phyloP scores from a whole-genome alignment of 306 rosid species.

The Macrotyloma uniflorum region DNA sequence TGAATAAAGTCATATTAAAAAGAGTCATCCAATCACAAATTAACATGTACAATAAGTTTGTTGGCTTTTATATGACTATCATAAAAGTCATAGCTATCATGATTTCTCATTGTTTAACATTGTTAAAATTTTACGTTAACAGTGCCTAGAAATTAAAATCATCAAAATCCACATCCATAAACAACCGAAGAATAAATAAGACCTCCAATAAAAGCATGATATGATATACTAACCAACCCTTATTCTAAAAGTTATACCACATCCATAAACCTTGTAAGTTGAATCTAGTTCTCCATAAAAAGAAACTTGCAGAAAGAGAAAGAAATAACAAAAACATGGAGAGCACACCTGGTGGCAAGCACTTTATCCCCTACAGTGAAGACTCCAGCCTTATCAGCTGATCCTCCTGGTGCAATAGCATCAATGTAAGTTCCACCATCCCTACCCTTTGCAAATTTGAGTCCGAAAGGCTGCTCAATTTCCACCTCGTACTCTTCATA shows the following conservation, averaged over 20 bases:
- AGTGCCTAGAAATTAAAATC: not conserved
- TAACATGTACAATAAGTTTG: too few relatives aligned
- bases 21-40: not conserved
- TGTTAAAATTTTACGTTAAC: not conserved
- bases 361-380: conserved; percentile 93
- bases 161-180: conserved; percentile 29
- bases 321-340: not conserved
- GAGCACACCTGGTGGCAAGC: conserved; percentile 82
- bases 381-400: conserved; percentile 73
- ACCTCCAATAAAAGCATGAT: conserved; percentile 19
- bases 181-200: not conserved
- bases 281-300: conserved; percentile 16
- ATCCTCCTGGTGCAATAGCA: conserved; percentile 92
- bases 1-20: too few relatives aligned
- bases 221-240: not conserved
- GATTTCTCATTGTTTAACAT: not conserved
- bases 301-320: not conserved
- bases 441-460: conserved; percentile 79
- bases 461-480: conserved; percentile 79
- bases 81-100: not conserved
- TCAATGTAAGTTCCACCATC: conserved; percentile 97
- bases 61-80: too few relatives aligned
- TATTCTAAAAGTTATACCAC: not conserved
- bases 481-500: conserved; percentile 92
- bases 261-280: not conserved